These are phyloP conservation scores for Aspergillus texensis DNA, from an alignment of 2,329 filamentous ascomycete genomes.

Conservation along the genomic window DNA sequence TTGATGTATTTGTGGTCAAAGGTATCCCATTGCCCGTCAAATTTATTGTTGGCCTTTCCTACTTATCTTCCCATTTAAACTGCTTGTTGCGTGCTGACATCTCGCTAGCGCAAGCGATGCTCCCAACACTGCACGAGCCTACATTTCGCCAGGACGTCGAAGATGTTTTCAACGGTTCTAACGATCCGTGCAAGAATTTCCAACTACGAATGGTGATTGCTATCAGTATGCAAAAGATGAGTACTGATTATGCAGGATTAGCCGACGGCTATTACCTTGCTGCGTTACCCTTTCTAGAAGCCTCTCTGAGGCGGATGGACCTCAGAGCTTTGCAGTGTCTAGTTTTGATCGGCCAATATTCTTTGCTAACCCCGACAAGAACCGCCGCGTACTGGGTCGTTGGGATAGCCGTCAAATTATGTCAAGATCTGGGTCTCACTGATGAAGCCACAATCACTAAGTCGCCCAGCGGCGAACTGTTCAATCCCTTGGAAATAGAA, in stretches of 20 bases:
- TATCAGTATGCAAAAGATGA: slow-evolving; percentile 90
- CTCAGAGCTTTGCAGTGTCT: slow-evolving; percentile 88
- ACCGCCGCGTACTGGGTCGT: slow-evolving; percentile 93
- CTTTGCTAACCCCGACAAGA: slow-evolving; percentile 84
- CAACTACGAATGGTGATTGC: slow-evolving; percentile 88
- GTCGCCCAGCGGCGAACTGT: slow-evolving; percentile 59
- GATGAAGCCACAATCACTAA: slow-evolving; percentile 84
- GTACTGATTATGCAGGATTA: slow-evolving; percentile 84
- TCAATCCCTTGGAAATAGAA: slow-evolving; percentile 78
- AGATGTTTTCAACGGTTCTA: slow-evolving; percentile 75
- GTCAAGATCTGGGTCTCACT: slow-evolving; percentile 82
- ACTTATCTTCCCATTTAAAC: not conserved
- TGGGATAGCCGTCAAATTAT: slow-evolving; percentile 82
- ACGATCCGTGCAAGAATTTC: slow-evolving; percentile 83
- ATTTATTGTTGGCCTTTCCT: not conserved
- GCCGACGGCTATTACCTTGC: slow-evolving; percentile 95
- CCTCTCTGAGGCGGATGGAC: slow-evolving; percentile 83
- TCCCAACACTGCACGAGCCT: slow-evolving; percentile 83
- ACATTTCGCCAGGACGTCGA: slow-evolving; percentile 75
- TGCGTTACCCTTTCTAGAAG: slow-evolving; percentile 81
- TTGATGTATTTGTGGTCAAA: slow-evolving; percentile 85
- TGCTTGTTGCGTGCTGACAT: slow-evolving; percentile 22
- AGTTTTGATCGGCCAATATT: slow-evolving; percentile 85
- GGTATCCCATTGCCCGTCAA: slow-evolving; percentile 50
- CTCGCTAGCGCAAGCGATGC: slow-evolving; percentile 76